Conservation (phyloP, 257 asterid species). For the Buddleja alternifolia region DNA sequence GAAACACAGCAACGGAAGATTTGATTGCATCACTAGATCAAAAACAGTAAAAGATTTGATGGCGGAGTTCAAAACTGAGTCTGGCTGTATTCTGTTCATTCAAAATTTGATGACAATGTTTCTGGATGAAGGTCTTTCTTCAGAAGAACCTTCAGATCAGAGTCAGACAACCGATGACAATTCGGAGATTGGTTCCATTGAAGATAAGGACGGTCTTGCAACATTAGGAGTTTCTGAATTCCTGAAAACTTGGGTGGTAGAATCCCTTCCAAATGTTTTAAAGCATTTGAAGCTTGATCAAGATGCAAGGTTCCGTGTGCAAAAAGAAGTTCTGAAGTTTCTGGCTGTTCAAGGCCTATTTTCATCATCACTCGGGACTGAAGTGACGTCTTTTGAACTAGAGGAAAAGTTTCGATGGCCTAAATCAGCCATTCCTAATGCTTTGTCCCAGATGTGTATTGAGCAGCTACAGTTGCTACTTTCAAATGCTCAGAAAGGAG, state of each 20-base stretch:
- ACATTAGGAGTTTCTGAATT: slow-evolving; percentile 60
- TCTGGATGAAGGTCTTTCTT: slow-evolving; percentile 78
- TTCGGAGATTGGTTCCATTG: slow-evolving; percentile 85
- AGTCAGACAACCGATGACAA: slow-evolving; percentile 97
- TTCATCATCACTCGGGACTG: slow-evolving; percentile 90
- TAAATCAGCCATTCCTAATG: slow-evolving; percentile 66
- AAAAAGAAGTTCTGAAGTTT: slow-evolving; percentile 84
- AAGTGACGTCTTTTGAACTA: slow-evolving; percentile 93
- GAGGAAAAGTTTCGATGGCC: slow-evolving; percentile 95
- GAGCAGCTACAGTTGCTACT: slow-evolving; percentile 91
- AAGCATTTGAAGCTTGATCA: slow-evolving; percentile 75
- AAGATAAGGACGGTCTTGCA: slow-evolving; percentile 71
- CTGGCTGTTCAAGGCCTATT: slow-evolving; percentile 95
- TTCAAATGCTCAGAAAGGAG: slow-evolving; percentile 82
- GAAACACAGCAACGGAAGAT: slow-evolving; percentile 86
- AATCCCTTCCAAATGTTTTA: slow-evolving; percentile 69
- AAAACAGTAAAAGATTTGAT: slow-evolving; percentile 78
- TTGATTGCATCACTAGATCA: slow-evolving; percentile 78
- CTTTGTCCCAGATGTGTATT: slow-evolving; percentile 78
- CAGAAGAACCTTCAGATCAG: slow-evolving; percentile 98
- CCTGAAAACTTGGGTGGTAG: slow-evolving; percentile 85
- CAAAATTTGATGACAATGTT: slow-evolving; percentile 75
- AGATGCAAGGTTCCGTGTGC: slow-evolving; percentile 70
- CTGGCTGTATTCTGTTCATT: slow-evolving; percentile 74
- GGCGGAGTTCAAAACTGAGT: slow-evolving; percentile 76